Evolutionary conservation across 352 stramenopile genomes (phyloP), one percentile per base, ranked within the genome.

Genomic region (Globisporangium irregulare): DNA sequence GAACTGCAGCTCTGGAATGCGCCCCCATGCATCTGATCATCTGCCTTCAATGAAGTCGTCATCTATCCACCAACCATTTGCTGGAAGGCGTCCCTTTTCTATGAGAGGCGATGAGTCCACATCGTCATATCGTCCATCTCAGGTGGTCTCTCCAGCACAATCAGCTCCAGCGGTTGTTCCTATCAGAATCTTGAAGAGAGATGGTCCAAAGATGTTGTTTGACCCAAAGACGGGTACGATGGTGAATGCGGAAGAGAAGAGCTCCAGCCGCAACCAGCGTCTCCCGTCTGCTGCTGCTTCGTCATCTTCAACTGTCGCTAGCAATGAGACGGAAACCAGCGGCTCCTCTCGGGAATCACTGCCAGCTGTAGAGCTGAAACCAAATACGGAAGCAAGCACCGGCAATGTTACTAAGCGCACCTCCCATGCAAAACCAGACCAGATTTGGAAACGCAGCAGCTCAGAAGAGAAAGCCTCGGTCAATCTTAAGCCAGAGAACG

Each of bases 191-290:
- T 53, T 94, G 53, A 81, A 89, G 64, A 78, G 85, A 63, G 59
- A 70, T 51, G 71, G 71, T 1, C 75, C 83, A 34, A 84, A 86
- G 38, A 88, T 92, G 81, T 68, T 93, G 4, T 92, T 91, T 72
- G 84, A 93, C 41, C 86, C 78, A 1, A 91, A 87, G 64, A 90
- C 73, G 15, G 86, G 81, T 3, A 68, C 25, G 14, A 86, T 91
- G 81, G 69, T 93, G 22, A 80, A 70, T 43, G 81, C 70, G 0
- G 71, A 82, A 48, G 74, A 78, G 50, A 57, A 51, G 6, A 18
- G 22, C 9, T 51, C n/a, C 24, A 57, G 22, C 34, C 43, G 15
- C 18, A 59, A 5, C 7, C 65, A 59, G 32, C 57, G 46, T 2
- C 27, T 51, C 18, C 43, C 43, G 18, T 51, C 55, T 22, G 15